Conservation (phyloP, 805 yeast species). For the Scheffersomyces lignosus region DNA sequence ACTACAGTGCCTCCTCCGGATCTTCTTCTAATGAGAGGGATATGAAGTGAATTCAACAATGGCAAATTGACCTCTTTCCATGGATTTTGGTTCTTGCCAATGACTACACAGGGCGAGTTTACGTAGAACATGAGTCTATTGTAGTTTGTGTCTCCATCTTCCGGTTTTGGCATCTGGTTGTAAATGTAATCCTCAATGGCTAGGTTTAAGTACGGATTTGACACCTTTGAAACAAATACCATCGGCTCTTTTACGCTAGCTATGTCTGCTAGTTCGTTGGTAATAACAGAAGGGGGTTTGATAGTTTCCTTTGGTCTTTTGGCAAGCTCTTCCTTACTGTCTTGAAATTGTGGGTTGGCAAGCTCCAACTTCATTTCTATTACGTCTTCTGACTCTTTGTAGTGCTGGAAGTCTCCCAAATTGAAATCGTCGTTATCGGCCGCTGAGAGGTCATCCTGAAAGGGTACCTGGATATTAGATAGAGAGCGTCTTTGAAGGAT, state of each 20-base stretch:
- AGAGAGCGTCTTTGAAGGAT: conserved; percentile 6
- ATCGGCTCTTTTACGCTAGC: conserved; percentile 40
- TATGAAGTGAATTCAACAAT: conserved; percentile 44
- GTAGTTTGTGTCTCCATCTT: conserved; percentile 18
- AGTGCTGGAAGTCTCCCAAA: conserved; percentile 39
- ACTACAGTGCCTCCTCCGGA: conserved; percentile 98
- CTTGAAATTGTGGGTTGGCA: too few relatives aligned
- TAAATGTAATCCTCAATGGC: conserved; percentile 83
- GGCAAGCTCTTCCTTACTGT: conserved; percentile 1
- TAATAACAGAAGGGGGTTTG: conserved; percentile 11
- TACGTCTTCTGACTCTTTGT: conserved; percentile 31
- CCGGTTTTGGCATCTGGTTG: conserved; percentile 52
- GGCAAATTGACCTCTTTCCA: conserved; percentile 81
- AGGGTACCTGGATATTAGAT: conserved; percentile 30
- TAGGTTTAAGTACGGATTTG: conserved; percentile 71
- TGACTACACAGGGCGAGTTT: conserved; percentile 83
- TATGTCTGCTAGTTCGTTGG: neutral
- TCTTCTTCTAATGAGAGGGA: conserved; percentile 73
- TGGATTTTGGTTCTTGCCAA: conserved; percentile 96
- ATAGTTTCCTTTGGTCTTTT: conserved; percentile 24
- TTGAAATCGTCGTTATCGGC: conserved; percentile 36
- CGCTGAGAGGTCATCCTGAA: conserved; percentile 37
- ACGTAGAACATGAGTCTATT: conserved; percentile 69
- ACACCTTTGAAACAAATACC: conserved; percentile 55
- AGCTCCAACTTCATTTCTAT: conserved; percentile 14